Percentiles rank a stretch among this genome's conserved stretches.
phyloP scores from a whole-genome alignment of 2,329 filamentous ascomycete species.

The Epichloe aotearoae region DNA sequence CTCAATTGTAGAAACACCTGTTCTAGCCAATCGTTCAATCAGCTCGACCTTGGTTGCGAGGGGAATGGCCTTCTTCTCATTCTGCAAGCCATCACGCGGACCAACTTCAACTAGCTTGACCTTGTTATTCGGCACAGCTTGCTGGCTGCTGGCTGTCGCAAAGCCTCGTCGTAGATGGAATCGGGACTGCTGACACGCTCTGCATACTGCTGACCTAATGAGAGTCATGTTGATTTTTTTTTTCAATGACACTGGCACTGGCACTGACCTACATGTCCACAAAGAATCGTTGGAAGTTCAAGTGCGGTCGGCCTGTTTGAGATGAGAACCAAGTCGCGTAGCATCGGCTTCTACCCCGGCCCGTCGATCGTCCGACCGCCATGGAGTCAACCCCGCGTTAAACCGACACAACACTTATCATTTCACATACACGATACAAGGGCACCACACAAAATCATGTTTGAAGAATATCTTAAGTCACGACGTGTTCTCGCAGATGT shows the following conservation, averaged over 20 bases:
- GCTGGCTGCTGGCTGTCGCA: conserved; percentile 24
- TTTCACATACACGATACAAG: background rate
- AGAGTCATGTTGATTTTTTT: conserved; percentile 17
- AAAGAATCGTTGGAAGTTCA: background rate
- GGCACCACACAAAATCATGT: background rate
- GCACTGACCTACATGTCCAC: background rate
- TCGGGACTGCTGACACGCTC: conserved; percentile 24
- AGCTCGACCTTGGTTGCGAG: conserved; percentile 64
- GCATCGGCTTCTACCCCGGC: conserved; percentile 15
- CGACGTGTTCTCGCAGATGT: background rate
- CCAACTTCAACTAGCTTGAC: conserved; percentile 70
- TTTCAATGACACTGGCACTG: background rate
- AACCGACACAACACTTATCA: background rate
- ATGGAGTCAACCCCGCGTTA: background rate
- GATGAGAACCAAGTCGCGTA: conserved; percentile 13
- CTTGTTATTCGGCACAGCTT: conserved; percentile 24
- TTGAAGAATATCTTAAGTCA: background rate
- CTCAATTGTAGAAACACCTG: conserved; percentile 63
- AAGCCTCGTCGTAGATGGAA: conserved; percentile 21
- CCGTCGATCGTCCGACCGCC: conserved; percentile 7
- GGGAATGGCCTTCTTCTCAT: conserved; percentile 64
- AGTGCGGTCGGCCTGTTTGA: background rate
- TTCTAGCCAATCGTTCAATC: conserved; percentile 53
- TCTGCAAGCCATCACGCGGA: conserved; percentile 76
- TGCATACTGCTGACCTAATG: conserved; percentile 24